Evolutionary conservation across 2,329 filamentous ascomycete genomes (phyloP).

Genomic region (Colletotrichum sojae): DNA sequence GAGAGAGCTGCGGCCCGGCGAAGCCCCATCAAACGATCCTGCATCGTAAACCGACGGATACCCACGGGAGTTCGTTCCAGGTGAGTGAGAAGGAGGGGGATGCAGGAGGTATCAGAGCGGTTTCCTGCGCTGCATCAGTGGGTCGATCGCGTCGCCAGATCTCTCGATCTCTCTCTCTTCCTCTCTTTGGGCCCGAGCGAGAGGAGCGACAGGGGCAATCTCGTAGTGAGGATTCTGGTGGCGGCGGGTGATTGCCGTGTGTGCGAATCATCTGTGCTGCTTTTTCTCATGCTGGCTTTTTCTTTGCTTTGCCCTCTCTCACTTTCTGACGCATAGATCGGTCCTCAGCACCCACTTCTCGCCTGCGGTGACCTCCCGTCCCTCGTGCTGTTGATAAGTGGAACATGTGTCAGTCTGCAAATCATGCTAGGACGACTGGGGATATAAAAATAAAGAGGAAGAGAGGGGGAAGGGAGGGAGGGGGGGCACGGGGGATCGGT

Average conservation of each 20-base stretch:
- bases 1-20: background rate
- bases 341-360: constrained; percentile 95
- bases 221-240: too few relatives aligned
- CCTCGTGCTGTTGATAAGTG: constrained; percentile 75
- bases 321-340: constrained; percentile 79
- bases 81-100: background rate
- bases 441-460: constrained; percentile 21
- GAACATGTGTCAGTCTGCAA: constrained; percentile 36
- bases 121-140: constrained; percentile 11
- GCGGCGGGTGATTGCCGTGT: too few relatives aligned
- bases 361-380: constrained; percentile 81
- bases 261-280: too few relatives aligned
- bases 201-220: too few relatives aligned
- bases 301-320: constrained; percentile 29
- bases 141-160: background rate
- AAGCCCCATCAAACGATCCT: constrained; percentile 9
- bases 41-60: background rate
- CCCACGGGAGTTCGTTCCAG: background rate
- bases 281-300: too few relatives aligned
- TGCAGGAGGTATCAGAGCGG: background rate
- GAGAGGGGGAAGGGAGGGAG: constrained; percentile 10
- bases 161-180: too few relatives aligned
- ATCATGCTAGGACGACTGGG: constrained; percentile 16
- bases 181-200: too few relatives aligned
- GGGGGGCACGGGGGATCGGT: constrained; percentile 7